Conservation (phyloP, 495 filamentous ascomycete genomes). For the Chlorociboria aeruginascens region DNA sequence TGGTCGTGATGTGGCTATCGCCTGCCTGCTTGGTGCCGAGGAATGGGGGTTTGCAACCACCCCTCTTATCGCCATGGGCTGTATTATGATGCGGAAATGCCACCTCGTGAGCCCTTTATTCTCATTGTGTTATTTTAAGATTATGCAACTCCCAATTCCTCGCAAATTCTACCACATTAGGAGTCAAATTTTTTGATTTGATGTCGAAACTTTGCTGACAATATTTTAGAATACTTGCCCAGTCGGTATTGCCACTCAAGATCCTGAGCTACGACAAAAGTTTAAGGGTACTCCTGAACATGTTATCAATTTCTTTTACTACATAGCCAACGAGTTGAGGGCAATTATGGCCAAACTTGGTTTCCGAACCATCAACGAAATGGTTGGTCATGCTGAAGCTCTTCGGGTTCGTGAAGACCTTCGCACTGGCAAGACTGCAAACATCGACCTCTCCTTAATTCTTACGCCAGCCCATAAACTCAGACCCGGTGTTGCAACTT, state of each 20-base stretch:
- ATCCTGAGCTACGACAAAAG: constrained; percentile 89
- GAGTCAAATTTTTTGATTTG: not conserved
- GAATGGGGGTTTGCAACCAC: constrained; percentile 99
- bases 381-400: constrained; percentile 89
- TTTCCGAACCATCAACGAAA: constrained; percentile 93
- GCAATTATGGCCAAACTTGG: constrained; percentile 98
- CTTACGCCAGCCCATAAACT: constrained; percentile 94
- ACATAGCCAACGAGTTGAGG: constrained; percentile 92
- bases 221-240: constrained; percentile 69
- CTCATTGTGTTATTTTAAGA: not conserved
- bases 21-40: constrained; percentile 91
- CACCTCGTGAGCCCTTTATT: constrained; percentile 14
- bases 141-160: not conserved
- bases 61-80: constrained; percentile 94
- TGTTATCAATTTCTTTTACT: constrained; percentile 99
- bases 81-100: constrained; percentile 87
- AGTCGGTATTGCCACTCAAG: constrained; percentile 94
- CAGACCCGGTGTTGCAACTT: constrained; percentile 91
- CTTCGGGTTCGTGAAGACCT: constrained; percentile 84
- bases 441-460: constrained; percentile 90
- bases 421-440: constrained; percentile 77
- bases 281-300: constrained; percentile 92
- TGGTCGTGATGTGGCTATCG: constrained; percentile 90
- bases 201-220: not conserved
- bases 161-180: not conserved